Base-by-base conservation (phyloP, 495 filamentous ascomycete species). In the Corynascus novoguineensis region DNA sequence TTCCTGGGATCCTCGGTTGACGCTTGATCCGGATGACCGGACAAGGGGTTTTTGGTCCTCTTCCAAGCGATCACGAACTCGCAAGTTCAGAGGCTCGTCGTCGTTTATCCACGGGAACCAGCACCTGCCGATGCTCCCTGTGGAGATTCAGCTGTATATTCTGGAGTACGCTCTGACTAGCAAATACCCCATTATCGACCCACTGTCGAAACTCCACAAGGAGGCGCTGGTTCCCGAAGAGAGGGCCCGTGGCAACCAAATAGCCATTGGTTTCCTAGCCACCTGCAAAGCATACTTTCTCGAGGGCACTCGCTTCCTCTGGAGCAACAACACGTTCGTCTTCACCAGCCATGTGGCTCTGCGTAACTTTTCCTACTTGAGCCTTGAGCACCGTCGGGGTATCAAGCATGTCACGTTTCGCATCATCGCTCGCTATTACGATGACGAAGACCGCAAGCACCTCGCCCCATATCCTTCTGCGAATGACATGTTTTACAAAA, bases 361-460 rank as follows among this genome's bases (percentile, higher is more conserved):
- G 9, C 66, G 64, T 19, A 74, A 72, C 41, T 74, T 79, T 41
- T 51, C 60, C 46, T 68, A 68, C 17, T 52, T 77, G 27, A 57
- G 63, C 34, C 22, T 68, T 4, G 40, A 58, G 15, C 66, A 63
- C 41, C 75, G 77, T 38, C 56, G 57, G 14, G 46, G 60, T 8
- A 65, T 79, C 53, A 68, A 68, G 47, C 59, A 72, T 19, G 60
- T 75, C 52, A 77, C 61, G 14, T 50, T 79, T n/a, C 73, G 77
- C 6, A 64, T 78, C 46, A 72, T 77, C 50, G 74, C 75, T 4
- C 65, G 58, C 25, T 79, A 74, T 56, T 79, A 78, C 48, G 75
- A 75, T 25, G 73, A 77, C n/a, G 67, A 68, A 44, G 64, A 68
- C 3, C 66, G 68, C 12, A 63, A 55, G 27, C 67, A 67, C 35